Evolutionary conservation across 768 basidiomycete genomes (phyloP).

Genomic region (Suillus subluteus): DNA sequence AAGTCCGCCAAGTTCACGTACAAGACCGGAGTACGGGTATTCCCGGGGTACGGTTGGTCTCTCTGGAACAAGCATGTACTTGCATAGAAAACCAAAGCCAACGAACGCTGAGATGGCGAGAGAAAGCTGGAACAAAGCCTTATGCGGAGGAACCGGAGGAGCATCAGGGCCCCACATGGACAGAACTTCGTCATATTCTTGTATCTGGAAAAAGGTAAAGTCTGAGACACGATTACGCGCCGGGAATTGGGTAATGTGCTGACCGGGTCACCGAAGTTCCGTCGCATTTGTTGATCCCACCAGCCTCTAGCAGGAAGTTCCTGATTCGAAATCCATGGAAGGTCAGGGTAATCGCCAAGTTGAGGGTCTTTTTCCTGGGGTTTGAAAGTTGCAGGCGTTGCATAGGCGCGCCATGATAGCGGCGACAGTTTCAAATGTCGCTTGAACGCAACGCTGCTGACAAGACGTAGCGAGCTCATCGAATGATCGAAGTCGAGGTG

Average conservation of each 20-base stretch:
- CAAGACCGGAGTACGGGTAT: conserved; percentile 78
- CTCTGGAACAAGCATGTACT: conserved; percentile 58
- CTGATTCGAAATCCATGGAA: conserved; percentile 70
- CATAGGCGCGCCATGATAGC: conserved; percentile 19
- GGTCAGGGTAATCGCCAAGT: conserved; percentile 70
- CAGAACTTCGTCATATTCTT: conserved; percentile 77
- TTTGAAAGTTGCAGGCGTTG: conserved; percentile 29
- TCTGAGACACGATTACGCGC: conserved; percentile 20
- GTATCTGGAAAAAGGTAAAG: conserved; percentile 51
- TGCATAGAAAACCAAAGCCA: conserved; percentile 61
- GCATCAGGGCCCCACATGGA: conserved; percentile 91
- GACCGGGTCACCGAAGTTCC: conserved; percentile 83
- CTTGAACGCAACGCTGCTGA: conserved; percentile 14
- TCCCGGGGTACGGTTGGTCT: conserved; percentile 69
- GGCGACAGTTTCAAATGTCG: not conserved
- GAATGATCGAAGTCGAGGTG: conserved; percentile 22
- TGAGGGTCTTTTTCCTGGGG: conserved; percentile 60
- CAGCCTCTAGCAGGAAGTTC: conserved; percentile 66
- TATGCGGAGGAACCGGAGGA: conserved; percentile 59
- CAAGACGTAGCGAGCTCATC: conserved; percentile 26
- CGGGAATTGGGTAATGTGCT: conserved; percentile 26
- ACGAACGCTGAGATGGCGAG: conserved; percentile 66
- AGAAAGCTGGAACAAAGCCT: conserved; percentile 67
- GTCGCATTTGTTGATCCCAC: conserved; percentile 75
- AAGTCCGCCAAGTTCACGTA: conserved; percentile 76